Base-by-base conservation (phyloP, 2,329 filamentous ascomycete species). In the Diplodia mutila region DNA sequence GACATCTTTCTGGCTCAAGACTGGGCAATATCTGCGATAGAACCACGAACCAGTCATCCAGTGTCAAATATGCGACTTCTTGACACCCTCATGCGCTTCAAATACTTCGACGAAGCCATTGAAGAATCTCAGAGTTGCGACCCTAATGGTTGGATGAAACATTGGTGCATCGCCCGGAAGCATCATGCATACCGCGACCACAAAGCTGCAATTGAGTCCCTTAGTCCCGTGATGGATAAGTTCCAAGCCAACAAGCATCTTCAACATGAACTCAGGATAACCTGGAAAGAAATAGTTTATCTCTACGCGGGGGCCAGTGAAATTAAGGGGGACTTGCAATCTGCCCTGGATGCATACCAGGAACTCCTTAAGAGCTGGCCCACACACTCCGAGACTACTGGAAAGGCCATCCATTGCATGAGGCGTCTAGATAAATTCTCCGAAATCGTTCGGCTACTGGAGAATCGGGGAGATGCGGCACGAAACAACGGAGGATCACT, bases 211-310 rank as follows among this genome's bases (percentile, higher is more conserved):
- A 18, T 48, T 32, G 39, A 25, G n/a, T 42, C 23, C 5, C 39
- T 61, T 9, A 7, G 29, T 2, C 25, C 34, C 3, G 23, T 61
- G 23, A 61, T 61, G 16, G 37, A 21, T 2, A 49, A 61, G 12
- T 61, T 61, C 39, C 27, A 25, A 18, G 46, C 39, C 16, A 37
- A 61, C 3, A 9, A 4, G 9, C 16, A 48, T 9, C 57, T 61
- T 39, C 39, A 25, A 25, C 23, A 48, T 5, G 14, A 8, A 8
- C 57, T 61, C 18, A 2, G 21, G 7, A n/a, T n/a, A 1, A 14
- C 57, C 25, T 61, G 57, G 57, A 34, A 61, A 48, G 25, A 61
- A 12, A 48, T 61, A 25, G 34, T 61, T 4, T 48, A 48, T 11
- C 39, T 61, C 8, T 48, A 48, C 8, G 57, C 23, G 7, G 21